Conservation (phyloP, 2,329 filamentous ascomycete genomes). For the Pseudogymnoascus sp. region DNA sequence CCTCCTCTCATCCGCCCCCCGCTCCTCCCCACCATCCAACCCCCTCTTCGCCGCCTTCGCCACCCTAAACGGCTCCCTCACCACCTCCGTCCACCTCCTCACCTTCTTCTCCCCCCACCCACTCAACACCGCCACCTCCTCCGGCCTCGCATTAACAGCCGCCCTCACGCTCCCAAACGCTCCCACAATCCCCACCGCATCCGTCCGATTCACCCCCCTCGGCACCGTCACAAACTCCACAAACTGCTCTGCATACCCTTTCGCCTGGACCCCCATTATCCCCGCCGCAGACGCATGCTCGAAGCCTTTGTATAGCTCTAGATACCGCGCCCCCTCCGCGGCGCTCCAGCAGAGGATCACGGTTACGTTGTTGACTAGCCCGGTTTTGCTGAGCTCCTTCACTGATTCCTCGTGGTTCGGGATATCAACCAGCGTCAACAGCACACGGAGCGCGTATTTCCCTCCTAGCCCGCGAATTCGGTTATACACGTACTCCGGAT, state of each 20-base stretch:
- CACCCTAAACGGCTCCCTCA: conserved; percentile 77
- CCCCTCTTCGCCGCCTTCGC: conserved; percentile 57
- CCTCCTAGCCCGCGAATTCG: conserved; percentile 78
- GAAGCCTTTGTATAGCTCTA: conserved; percentile 91
- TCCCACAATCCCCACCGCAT: conserved; percentile 81
- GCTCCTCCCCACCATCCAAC: conserved; percentile 28
- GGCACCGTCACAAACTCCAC: conserved; percentile 91
- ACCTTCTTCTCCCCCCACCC: conserved; percentile 97
- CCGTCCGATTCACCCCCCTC: conserved; percentile 85
- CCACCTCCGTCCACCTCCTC: conserved; percentile 70
- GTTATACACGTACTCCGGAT: conserved; percentile 96
- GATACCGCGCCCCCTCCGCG: conserved; percentile 84
- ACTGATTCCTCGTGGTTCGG: conserved; percentile 85
- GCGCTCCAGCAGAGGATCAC: conserved; percentile 91
- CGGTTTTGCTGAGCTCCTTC: conserved; percentile 86
- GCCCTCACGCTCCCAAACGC: conserved; percentile 85
- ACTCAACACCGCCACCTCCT: conserved; percentile 74
- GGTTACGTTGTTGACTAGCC: conserved; percentile 85
- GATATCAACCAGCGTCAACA: conserved; percentile 91
- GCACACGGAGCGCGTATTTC: conserved; percentile 76
- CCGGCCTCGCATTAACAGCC: conserved; percentile 78
- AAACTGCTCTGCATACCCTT: conserved; percentile 75
- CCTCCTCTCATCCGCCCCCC: conserved; percentile 28
- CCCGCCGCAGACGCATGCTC: conserved; percentile 74
- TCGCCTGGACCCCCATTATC: conserved; percentile 78